phyloP scores from a whole-genome alignment of 495 filamentous ascomycete species.

The Saxophila tyrrhenica region DNA sequence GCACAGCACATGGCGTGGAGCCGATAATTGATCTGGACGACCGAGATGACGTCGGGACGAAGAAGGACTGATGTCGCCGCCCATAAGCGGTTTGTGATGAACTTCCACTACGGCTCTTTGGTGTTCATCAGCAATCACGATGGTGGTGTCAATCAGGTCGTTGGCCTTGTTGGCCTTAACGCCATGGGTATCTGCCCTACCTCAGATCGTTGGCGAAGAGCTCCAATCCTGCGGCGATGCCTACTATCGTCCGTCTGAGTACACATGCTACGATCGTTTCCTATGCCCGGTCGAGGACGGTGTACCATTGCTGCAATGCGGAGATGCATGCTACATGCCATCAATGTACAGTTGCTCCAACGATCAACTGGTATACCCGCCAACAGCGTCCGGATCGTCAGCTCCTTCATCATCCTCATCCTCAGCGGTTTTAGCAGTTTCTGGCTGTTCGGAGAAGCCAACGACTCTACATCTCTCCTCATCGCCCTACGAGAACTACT shows the following conservation, averaged over 20 bases:
- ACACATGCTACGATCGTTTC: conserved; percentile 36
- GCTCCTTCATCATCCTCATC: neutral
- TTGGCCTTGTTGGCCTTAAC: neutral
- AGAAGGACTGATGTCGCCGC: too few species aligned
- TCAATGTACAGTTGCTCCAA: conserved; percentile 27
- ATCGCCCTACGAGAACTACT: conserved; percentile 52
- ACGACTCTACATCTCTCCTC: conserved; percentile 25
- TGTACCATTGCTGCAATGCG: conserved; percentile 31
- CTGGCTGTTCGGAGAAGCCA: conserved; percentile 2
- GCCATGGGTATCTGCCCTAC: neutral
- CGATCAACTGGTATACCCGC: conserved; percentile 22
- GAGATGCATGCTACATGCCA: conserved; percentile 32
- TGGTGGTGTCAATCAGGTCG: neutral
- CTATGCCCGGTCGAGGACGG: conserved; percentile 33
- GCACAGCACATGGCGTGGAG: neutral
- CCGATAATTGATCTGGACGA: neutral
- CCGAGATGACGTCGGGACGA: neutral
- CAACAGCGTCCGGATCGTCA: conserved; percentile 3
- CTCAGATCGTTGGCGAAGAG: neutral
- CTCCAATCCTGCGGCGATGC: conserved; percentile 30
- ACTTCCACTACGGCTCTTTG: too few species aligned
- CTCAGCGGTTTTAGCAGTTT: neutral
- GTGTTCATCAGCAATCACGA: neutral
- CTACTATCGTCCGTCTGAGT: conserved; percentile 31
- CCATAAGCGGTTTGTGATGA: too few species aligned